Evolutionary conservation across 2,329 filamentous ascomycete genomes (phyloP).

Genomic region (Remersonia thermophila): DNA sequence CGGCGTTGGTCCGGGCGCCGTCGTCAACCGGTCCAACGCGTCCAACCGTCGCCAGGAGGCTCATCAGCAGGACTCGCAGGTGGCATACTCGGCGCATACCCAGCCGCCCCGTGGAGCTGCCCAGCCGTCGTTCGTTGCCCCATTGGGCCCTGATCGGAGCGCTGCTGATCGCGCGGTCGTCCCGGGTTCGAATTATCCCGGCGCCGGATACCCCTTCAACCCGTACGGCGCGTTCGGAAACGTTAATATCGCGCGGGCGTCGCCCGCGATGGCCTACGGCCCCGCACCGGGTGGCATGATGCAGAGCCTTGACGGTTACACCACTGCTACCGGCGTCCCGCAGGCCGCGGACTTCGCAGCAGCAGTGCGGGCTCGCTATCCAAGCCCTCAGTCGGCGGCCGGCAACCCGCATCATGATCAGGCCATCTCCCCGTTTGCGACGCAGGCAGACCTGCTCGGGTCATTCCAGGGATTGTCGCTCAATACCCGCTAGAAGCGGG

Average conservation of each 20-base stretch:
- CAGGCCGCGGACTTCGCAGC: conserved; percentile 36
- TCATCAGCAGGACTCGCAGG: conserved; percentile 28
- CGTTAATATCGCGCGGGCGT: conserved; percentile 6
- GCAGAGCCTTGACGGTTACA: conserved; percentile 30
- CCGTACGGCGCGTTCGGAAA: conserved; percentile 33
- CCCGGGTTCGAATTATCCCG: conserved; percentile 27
- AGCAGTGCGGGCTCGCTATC: conserved; percentile 35
- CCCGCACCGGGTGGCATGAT: conserved; percentile 20
- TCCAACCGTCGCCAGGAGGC: conserved; percentile 39
- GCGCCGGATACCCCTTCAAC: conserved; percentile 28
- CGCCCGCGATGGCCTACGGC: background rate
- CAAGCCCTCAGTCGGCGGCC: conserved; percentile 26
- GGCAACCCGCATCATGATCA: conserved; percentile 24
- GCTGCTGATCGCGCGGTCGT: conserved; percentile 28
- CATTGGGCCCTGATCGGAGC: conserved; percentile 18
- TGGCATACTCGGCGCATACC: conserved; percentile 25
- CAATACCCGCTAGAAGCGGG: conserved; percentile 40
- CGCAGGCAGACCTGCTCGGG: conserved; percentile 47
- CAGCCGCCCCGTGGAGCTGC: conserved; percentile 30
- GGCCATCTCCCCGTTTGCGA: conserved; percentile 28
- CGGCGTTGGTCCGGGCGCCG: conserved; percentile 52
- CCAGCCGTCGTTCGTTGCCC: conserved; percentile 30
- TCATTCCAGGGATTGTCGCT: conserved; percentile 62
- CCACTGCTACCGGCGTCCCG: conserved; percentile 26
- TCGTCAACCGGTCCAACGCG: conserved; percentile 39